These are phyloP conservation scores for Drosera capensis DNA, from an alignment of 148 eudicot species.

Conservation along the genomic window DNA sequence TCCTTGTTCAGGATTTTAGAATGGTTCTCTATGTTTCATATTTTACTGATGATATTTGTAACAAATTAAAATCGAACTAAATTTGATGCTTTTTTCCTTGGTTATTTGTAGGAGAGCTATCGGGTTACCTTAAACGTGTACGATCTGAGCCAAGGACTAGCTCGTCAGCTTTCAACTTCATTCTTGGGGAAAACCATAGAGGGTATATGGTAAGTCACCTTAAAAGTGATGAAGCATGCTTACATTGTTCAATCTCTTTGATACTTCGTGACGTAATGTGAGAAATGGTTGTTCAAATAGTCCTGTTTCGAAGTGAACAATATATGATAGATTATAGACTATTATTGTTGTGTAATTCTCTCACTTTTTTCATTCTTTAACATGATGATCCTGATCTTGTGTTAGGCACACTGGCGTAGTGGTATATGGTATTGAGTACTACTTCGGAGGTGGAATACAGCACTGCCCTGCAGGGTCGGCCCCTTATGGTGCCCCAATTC, in stretches of 20 bases:
- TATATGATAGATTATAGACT: too few species aligned
- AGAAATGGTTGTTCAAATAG: too few species aligned
- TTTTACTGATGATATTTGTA: too few species aligned
- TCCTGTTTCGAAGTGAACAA: too few species aligned
- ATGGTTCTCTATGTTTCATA: too few species aligned
- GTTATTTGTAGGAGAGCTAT: constrained; percentile 53
- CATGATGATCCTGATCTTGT: too few species aligned
- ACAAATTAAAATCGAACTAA: too few species aligned
- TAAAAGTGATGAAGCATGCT: background rate
- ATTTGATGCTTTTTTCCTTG: too few species aligned
- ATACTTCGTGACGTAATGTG: background rate
- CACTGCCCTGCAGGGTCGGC: constrained; percentile 54
- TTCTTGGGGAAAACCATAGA: constrained; percentile 90
- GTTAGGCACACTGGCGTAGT: constrained; percentile 93
- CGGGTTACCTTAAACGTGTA: constrained; percentile 73
- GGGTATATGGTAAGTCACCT: constrained; percentile 59
- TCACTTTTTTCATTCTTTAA: background rate
- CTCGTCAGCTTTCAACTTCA: constrained; percentile 73
- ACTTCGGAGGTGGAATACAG: constrained; percentile 90
- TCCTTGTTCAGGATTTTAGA: too few species aligned
- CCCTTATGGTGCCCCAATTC: constrained; percentile 77
- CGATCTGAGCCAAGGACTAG: constrained; percentile 89
- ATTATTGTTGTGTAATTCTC: background rate
- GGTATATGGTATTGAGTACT: constrained; percentile 86
- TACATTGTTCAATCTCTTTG: background rate